A percentile compares a stretch with the other conserved stretches of the same genome.
phyloP scores from a whole-genome alignment of 2,329 filamentous ascomycete species.

The Fusarium sp. region DNA sequence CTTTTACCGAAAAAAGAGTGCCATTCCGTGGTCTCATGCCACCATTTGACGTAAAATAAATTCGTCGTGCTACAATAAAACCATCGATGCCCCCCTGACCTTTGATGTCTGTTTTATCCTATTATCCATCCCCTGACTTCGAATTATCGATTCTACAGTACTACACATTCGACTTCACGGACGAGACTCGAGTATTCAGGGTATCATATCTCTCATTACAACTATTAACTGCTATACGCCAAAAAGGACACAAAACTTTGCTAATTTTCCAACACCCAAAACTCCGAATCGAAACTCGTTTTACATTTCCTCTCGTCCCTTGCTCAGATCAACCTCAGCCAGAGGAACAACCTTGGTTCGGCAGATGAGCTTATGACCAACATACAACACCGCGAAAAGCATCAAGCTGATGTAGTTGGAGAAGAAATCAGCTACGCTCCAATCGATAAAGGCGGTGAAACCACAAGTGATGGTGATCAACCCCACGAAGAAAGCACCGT shows the following conservation, averaged over 20 bases:
- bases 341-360: conserved; percentile 55
- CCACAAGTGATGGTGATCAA: conserved; percentile 76
- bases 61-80: conserved; percentile 14
- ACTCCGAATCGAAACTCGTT: conserved; percentile 13
- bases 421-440: conserved; percentile 71
- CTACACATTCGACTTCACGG: conserved; percentile 1
- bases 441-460: conserved; percentile 75
- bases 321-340: conserved; percentile 52
- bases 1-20: conserved; percentile 8
- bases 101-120: background rate
- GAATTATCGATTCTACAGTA: background rate
- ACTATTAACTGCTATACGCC: conserved; percentile 36
- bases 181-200: conserved; percentile 14
- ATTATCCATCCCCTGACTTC: background rate
- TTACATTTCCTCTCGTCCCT: conserved; percentile 38
- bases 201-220: conserved; percentile 44
- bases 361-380: conserved; percentile 68
- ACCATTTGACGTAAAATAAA: conserved; percentile 28
- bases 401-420: conserved; percentile 73
- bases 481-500: conserved; percentile 73
- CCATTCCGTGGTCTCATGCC: conserved; percentile 3
- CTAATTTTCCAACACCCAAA: conserved; percentile 19
- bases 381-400: conserved; percentile 69
- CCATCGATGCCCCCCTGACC: background rate
- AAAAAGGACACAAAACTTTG: conserved; percentile 19